Evolutionary conservation across 352 stramenopile species (phyloP).

Genomic region (Saprolegnia parasitica): DNA sequence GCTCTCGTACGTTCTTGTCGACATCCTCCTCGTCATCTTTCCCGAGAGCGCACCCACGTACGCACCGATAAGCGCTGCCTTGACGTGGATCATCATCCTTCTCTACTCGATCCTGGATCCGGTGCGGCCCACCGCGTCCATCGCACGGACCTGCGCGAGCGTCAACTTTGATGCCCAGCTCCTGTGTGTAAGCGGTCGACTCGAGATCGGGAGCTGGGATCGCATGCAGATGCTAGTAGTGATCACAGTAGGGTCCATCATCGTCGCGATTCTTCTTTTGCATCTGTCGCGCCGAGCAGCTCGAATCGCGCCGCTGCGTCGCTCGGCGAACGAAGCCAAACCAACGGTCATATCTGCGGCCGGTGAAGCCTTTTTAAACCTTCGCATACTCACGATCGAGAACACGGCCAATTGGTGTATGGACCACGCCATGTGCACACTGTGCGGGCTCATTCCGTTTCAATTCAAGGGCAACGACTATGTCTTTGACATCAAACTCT

Average conservation of each 20-base stretch:
- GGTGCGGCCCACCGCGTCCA: neutral
- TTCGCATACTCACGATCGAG: neutral
- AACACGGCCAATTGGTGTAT: neutral
- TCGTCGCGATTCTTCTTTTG: too few relatives aligned
- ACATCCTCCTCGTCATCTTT: neutral
- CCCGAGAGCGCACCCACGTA: neutral
- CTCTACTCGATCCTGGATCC: neutral
- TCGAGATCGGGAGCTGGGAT: neutral
- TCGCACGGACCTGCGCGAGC: neutral
- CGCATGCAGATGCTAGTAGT: too few relatives aligned
- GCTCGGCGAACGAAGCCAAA: too few relatives aligned
- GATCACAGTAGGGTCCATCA: too few relatives aligned
- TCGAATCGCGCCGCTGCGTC: too few relatives aligned
- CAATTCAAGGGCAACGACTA: neutral
- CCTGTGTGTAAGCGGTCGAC: neutral
- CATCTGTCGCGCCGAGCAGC: too few relatives aligned
- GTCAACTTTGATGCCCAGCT: neutral
- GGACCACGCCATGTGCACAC: neutral
- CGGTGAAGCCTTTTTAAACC: neutral
- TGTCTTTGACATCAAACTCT: slow-evolving; percentile 13
- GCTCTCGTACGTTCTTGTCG: slow-evolving; percentile 2
- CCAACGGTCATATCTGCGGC: neutral
- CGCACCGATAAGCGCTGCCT: neutral
- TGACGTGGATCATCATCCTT: neutral
- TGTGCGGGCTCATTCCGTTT: slow-evolving; percentile 2